Evolutionary conservation across 83 land plant genomes (phyloP).

Genomic region (Diphasiastrum complanatum): DNA sequence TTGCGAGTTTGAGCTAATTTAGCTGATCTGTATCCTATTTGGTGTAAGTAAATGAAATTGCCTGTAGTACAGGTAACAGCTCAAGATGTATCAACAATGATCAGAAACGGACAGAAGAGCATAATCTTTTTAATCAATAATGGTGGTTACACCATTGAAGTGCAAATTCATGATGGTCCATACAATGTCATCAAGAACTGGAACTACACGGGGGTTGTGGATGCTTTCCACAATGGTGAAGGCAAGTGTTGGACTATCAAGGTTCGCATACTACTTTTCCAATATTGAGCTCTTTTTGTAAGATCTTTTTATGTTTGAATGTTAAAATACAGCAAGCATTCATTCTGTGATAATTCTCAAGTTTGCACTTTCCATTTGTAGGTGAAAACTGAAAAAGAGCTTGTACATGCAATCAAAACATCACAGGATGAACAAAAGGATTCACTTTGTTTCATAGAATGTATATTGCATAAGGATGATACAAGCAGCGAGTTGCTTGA

Average conservation of each 20-base stretch:
- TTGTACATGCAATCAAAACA: conserved; percentile 22
- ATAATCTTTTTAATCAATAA: conserved; percentile 39
- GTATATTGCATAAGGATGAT: conserved; percentile 12
- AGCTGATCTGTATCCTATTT: not conserved
- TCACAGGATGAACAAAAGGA: conserved; percentile 31
- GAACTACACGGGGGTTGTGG: conserved; percentile 45
- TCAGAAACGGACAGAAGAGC: conserved; percentile 38
- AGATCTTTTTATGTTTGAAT: too few species aligned
- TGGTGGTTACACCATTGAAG: conserved; percentile 59
- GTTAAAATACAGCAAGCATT: too few species aligned
- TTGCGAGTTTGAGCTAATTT: not conserved
- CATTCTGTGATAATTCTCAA: too few species aligned
- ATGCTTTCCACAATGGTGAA: conserved; percentile 45
- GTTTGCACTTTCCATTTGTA: too few species aligned
- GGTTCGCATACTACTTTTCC: conserved; percentile 17
- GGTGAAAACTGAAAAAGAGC: conserved; percentile 17
- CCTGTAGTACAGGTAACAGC: conserved; percentile 37
- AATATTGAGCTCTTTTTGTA: not conserved
- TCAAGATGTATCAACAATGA: conserved; percentile 52
- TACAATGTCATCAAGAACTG: conserved; percentile 58
- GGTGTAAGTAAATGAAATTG: not conserved
- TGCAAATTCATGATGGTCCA: conserved; percentile 57
- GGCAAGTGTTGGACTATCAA: conserved; percentile 46
- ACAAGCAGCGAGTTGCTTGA: conserved; percentile 17
- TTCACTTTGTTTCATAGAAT: conserved; percentile 33